Base-by-base conservation (phyloP, 257 asterid genomes). In the Ehretia macrophylla region DNA sequence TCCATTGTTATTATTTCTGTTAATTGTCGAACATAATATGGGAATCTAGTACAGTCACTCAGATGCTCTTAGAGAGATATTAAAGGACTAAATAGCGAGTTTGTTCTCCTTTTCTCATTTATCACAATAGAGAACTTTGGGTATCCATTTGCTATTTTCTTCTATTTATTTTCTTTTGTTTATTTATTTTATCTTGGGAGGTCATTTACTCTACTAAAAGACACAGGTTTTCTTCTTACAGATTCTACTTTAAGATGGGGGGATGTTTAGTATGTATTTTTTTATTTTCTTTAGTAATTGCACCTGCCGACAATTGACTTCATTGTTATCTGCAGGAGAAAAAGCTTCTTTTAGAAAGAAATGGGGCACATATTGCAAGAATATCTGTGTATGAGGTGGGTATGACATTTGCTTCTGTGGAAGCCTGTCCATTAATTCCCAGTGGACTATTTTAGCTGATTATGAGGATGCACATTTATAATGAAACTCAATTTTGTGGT, bases 351-450 rank as follows among this genome's bases (percentile, higher is more conserved):
- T 64, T 93, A 83, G 99, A 93, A 54, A 86, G 64, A 72, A 76
- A 80, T 37, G 99, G 95, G 69, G 91, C 99, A 38, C 96, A 77
- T 75, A 74, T 80, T 73, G 97, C 94, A 14, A 80, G 99, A 71
- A 75, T 93, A 73, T 81, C 95, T 62, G 83, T 93, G 62, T 93
- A 78, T 79, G 97, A 93, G 97, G 99, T 93, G 62, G 55, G 88
- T 68, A 63, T 32, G 35, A 51, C 20, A 14, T 20, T 38, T 37
- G 16, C 19, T 53, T 13, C 14, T 51, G 42, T 22, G 38, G 17
- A 45, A 16, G 18, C 6, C 37, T 23, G 32, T 27, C 64, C 37
- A 14, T 16, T 11, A 8, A 32, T 23, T 42, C 47, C 47, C 11
- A 6, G 6, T 27, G 35, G 35, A 3, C 6, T 27, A 27, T 27